Percentiles rank a stretch among this genome's conserved stretches.
These are phyloP conservation scores for Phytophthora cactorum DNA, from an alignment of 352 stramenopile genomes.

Conservation along the genomic window DNA sequence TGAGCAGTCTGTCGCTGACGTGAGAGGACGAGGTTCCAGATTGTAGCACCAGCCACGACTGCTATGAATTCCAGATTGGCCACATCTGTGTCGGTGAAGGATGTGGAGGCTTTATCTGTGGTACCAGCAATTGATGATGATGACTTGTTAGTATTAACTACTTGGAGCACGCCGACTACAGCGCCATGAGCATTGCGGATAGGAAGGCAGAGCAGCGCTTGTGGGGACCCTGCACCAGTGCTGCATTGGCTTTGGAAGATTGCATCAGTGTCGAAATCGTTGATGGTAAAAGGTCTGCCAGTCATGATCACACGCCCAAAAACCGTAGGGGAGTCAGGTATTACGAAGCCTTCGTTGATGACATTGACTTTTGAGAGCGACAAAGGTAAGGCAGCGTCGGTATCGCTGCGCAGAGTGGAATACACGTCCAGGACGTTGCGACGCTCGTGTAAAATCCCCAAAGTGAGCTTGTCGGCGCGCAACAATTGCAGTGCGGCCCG, in stretches of 20 bases:
- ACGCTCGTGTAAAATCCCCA: constrained; percentile 66
- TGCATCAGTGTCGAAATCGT: constrained; percentile 63
- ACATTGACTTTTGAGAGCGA: constrained; percentile 35
- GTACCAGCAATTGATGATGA: not conserved
- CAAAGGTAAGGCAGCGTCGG: not conserved
- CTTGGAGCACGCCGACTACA: constrained; percentile 66
- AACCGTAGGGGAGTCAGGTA: constrained; percentile 63
- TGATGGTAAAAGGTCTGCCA: constrained; percentile 55
- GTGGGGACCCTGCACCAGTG: constrained; percentile 19
- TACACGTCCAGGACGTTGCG: constrained; percentile 67
- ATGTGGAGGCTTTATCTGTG: not conserved
- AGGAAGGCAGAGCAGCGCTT: constrained; percentile 65
- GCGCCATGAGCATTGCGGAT: constrained; percentile 71
- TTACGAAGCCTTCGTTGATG: constrained; percentile 60
- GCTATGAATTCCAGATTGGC: constrained; percentile 62
- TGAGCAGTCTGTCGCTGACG: constrained; percentile 70
- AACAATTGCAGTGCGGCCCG: constrained; percentile 62
- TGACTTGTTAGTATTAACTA: constrained; percentile 33
- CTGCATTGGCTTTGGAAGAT: constrained; percentile 59
- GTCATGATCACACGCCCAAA: constrained; percentile 77
- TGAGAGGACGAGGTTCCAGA: constrained; percentile 74
- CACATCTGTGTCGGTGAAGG: constrained; percentile 54
- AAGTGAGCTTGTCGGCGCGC: constrained; percentile 65
- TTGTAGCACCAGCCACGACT: constrained; percentile 61
- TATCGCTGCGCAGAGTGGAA: constrained; percentile 27